phyloP scores from a whole-genome alignment of 805 yeast genomes.

The Cyberlindnera samutprakarnensis region DNA sequence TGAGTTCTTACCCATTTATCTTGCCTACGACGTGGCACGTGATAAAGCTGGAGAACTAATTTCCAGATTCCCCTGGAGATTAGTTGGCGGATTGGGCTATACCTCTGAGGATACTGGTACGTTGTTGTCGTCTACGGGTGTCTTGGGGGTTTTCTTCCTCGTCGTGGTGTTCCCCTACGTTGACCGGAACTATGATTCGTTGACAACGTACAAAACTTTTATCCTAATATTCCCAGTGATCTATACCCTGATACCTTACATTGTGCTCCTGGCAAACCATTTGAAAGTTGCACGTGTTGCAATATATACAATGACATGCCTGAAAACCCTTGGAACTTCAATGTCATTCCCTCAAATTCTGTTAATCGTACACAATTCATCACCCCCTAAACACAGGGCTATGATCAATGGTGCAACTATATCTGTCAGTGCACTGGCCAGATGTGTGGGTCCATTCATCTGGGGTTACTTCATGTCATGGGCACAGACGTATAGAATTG shows the following conservation, averaged over 20 bases:
- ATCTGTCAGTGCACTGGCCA: slow-evolving; percentile 44
- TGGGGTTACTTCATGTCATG: slow-evolving; percentile 44
- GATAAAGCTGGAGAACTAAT: slow-evolving; percentile 18
- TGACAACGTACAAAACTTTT: slow-evolving; percentile 35
- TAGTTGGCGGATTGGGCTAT: slow-evolving; percentile 48
- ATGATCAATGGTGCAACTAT: slow-evolving; percentile 52
- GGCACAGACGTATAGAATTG: slow-evolving; percentile 24
- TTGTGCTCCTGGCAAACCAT: slow-evolving; percentile 33
- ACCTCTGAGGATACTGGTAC: slow-evolving; percentile 40
- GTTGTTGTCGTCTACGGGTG: slow-evolving; percentile 44
- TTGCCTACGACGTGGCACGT: slow-evolving; percentile 31
- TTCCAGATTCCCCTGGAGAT: slow-evolving; percentile 39
- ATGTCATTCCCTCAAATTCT: slow-evolving; percentile 46
- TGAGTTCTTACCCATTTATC: slow-evolving; percentile 49
- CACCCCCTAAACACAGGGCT: slow-evolving; percentile 48
- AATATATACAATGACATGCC: slow-evolving; percentile 22
- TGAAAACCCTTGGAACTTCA: slow-evolving; percentile 34
- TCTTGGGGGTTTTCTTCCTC: slow-evolving; percentile 42
- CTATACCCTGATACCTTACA: slow-evolving; percentile 39
- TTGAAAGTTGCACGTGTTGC: slow-evolving; percentile 4
- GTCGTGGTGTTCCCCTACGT: slow-evolving; percentile 43
- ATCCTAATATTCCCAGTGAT: slow-evolving; percentile 36
- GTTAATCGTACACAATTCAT: slow-evolving; percentile 46
- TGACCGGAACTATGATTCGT: slow-evolving; percentile 39
- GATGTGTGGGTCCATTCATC: slow-evolving; percentile 47